Evolutionary conservation across 106 monocot genomes (phyloP), one percentile per base, ranked within the genome.

Genomic region (Gastrodia elata): DNA sequence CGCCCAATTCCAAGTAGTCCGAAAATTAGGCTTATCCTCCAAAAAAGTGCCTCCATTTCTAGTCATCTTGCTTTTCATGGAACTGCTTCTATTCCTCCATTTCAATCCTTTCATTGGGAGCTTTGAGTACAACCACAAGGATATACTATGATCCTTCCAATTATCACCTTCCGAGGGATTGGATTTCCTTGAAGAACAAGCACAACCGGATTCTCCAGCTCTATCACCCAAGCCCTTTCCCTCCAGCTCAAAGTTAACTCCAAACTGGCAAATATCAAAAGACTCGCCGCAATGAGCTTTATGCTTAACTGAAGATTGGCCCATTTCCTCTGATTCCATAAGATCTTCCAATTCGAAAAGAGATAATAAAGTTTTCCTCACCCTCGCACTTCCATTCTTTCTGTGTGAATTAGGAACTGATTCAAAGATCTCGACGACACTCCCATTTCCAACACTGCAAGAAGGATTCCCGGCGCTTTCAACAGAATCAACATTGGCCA

Each of bases 281-380:
- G 38, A 39, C 4, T 38, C n/a, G 11, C 2, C 37, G 24, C 38
- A 28, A 6, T 24, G 9, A 18, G 25, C 55, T 32, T 13, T 32
- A 3, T 44, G 18, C 6, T 30, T 35, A 6, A 37, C 22, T 33
- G 14, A 68, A 76, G 36, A 7, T 38, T 70, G 33, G 24, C 39
- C 69, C 20, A 28, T 46, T 34, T 25, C 35, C 18, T 38, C 43
- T 26, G 10, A 44, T 26, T 65, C 40, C 14, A 43, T 26, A 46
- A 33, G 72, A 84, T 96, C 96, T 41, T 96, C 96, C 64, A 96
- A 76, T 49, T 82, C 86, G 74, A 96, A 96, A 44, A 96, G 69
- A 9, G 77, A 83, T 30, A 79, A 40, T n/a, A 96, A 75, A 18
- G 92, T 96, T 68, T 71, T 92, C 61, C 92, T 80, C 15, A 78